These are phyloP conservation scores for Erigeron canadensis DNA, from an alignment of 129 eudicot genomes.

Conservation along the genomic window DNA sequence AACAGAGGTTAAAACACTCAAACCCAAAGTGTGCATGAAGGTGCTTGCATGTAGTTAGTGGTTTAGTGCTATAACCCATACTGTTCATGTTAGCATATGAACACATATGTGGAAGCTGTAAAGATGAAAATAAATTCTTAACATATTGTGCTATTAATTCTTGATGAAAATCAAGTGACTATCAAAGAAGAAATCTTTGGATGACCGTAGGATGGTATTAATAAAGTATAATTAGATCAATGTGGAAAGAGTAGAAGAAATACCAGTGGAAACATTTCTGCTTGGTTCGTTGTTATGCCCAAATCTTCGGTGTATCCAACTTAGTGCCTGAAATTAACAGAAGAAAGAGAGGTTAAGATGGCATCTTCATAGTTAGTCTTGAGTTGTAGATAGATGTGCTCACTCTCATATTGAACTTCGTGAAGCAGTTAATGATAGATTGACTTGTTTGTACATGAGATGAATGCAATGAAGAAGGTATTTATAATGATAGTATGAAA, in stretches of 20 bases:
- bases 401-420: slow-evolving; percentile 64
- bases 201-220: not conserved
- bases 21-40: not conserved
- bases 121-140: not conserved
- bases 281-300: slow-evolving; percentile 42
- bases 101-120: not conserved
- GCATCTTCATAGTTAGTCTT: not conserved
- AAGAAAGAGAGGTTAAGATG: slow-evolving; percentile 21
- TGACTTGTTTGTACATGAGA: slow-evolving; percentile 21
- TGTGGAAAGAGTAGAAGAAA: slow-evolving; percentile 1
- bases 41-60: slow-evolving; percentile 3
- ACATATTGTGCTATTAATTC: no score
- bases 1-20: not conserved
- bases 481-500: slow-evolving; percentile 31
- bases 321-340: slow-evolving; percentile 55
- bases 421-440: slow-evolving; percentile 23
- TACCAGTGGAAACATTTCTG: slow-evolving; percentile 49
- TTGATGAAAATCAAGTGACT: not conserved
- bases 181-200: not conserved
- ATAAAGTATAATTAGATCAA: not conserved
- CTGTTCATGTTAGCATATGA: not conserved
- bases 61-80: not conserved
- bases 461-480: slow-evolving; percentile 22
- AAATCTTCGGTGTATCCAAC: slow-evolving; percentile 70
- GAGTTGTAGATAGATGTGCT: slow-evolving; percentile 29